phyloP scores from a whole-genome alignment of 495 filamentous ascomycete genomes.

The Cercophora newfieldiana region DNA sequence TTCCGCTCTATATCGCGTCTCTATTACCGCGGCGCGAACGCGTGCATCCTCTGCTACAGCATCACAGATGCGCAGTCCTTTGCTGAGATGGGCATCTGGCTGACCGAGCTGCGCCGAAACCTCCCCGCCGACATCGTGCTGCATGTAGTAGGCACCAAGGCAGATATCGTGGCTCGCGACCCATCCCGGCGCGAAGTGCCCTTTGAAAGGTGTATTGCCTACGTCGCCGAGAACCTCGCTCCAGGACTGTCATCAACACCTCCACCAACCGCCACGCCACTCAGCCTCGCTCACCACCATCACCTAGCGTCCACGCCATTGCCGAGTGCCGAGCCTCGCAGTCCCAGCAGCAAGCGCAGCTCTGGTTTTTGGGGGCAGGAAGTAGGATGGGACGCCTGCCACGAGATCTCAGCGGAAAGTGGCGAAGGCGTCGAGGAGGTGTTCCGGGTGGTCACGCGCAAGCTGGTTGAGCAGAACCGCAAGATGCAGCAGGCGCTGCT shows the following conservation, averaged over 20 bases:
- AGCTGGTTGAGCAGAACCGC: constrained; percentile 88
- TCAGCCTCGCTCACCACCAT: constrained; percentile 4
- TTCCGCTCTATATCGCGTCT: constrained; percentile 90
- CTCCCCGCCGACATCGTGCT: constrained; percentile 75
- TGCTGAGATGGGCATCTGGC: constrained; percentile 90
- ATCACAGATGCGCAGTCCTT: constrained; percentile 87
- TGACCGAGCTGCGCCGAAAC: constrained; percentile 74
- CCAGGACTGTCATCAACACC: constrained; percentile 64
- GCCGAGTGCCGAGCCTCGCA: constrained; percentile 50
- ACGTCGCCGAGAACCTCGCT: constrained; percentile 86
- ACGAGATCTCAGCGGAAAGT: constrained; percentile 92
- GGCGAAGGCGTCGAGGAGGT: constrained; percentile 98
- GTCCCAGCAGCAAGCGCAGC: constrained; percentile 73
- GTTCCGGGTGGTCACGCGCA: constrained; percentile 89
- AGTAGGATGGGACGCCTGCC: constrained; percentile 92
- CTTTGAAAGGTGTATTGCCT: constrained; percentile 91
- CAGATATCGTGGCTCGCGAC: constrained; percentile 82
- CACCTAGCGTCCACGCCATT: not conserved
- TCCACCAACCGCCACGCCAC: constrained; percentile 57
- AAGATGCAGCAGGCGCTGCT: constrained; percentile 60
- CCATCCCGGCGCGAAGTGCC: constrained; percentile 76
- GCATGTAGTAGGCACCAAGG: constrained; percentile 94
- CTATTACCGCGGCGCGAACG: constrained; percentile 94
- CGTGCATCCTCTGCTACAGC: constrained; percentile 91
- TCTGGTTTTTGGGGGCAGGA: constrained; percentile 90